Conservation (phyloP, 2,329 filamentous ascomycete genomes). For the Dryadomyces quercivorus region DNA sequence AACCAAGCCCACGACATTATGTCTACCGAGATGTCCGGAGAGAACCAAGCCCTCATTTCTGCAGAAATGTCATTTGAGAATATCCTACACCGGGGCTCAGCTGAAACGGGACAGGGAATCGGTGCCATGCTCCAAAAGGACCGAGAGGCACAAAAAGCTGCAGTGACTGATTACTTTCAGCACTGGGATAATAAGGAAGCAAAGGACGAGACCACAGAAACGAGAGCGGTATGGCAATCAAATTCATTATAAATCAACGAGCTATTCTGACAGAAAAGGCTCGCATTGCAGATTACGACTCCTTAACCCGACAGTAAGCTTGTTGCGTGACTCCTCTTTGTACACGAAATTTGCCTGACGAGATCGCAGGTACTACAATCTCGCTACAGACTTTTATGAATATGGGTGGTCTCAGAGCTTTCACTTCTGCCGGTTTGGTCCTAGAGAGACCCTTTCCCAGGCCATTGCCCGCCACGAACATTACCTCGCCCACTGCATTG, state of each 20-base stretch:
- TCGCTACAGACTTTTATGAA: slow-evolving; percentile 93
- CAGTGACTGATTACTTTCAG: slow-evolving; percentile 75
- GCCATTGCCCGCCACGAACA: slow-evolving; percentile 95
- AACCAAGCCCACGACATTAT: background rate
- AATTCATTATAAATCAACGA: background rate
- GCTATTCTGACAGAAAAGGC: slow-evolving; percentile 32
- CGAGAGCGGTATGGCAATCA: background rate
- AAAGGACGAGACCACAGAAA: slow-evolving; percentile 55
- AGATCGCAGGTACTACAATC: slow-evolving; percentile 71
- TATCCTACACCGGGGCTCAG: background rate
- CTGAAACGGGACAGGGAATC: background rate
- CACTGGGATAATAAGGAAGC: slow-evolving; percentile 68
- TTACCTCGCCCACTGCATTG: slow-evolving; percentile 85
- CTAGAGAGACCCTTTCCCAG: slow-evolving; percentile 76
- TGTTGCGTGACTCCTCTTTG: no score
- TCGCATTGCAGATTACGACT: slow-evolving; percentile 79
- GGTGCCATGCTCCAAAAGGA: slow-evolving; percentile 80
- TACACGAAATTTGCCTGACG: no score
- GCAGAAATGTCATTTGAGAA: background rate
- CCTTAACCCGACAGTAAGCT: slow-evolving; percentile 70
- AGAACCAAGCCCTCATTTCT: background rate
- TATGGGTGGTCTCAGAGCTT: slow-evolving; percentile 95
- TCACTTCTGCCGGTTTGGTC: slow-evolving; percentile 91
- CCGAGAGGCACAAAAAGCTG: slow-evolving; percentile 36
- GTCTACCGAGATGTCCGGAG: background rate